Evolutionary conservation across 2,329 filamentous ascomycete genomes (phyloP), one percentile per base, ranked within the genome.

Genomic region (Ophiostoma perfectum): DNA sequence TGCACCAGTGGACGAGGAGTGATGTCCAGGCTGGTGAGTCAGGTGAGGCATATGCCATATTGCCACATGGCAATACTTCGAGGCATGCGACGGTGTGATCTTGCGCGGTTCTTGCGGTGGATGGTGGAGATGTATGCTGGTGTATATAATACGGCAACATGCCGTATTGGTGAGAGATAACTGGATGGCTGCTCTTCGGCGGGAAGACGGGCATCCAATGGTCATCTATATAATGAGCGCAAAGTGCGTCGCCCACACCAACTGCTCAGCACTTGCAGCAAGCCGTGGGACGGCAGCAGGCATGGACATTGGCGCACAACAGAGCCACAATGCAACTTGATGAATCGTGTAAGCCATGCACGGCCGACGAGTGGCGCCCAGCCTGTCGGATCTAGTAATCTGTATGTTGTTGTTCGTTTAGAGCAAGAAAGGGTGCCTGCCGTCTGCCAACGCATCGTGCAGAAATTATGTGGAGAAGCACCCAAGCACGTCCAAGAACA

Each of bases 401-500:
- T 66, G 70, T 67, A 70, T 52, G 65, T 71, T 72, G 72, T 72
- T 70, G 72, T 72, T 72, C 68, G 66, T 70, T n/a, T 64, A 69
- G 27, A 65, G 36, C 63, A 52, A 67, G 67, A 71, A 67, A 69
- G 69, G 39, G 69, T 73, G 72, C 73, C 70, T 73, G 72, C 73
- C 70, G 70, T 68, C 66, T 76, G 76, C 76, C 76, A 78, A 72
- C 76, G 74, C 76, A 78, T 77, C 76, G 71, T 78, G 76, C 76
- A 78, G 75, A 68, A 74, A 72, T 69, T 69, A 73, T 72, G 76
- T 76, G 75, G 75, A 76, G 76, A 70, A 72, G 70, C 14, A 36
- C 16, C 39, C 60, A n/a, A 18, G 58, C 38, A 12, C 55, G 27
- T 71, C 5, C 11, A 71, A 66, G 52, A 68, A 70, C 66, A 70